Evolutionary conservation across 192 early-diverging fungal species (phyloP), one percentile per base, ranked within the genome.

Genomic region (Phycomyces nitens): DNA sequence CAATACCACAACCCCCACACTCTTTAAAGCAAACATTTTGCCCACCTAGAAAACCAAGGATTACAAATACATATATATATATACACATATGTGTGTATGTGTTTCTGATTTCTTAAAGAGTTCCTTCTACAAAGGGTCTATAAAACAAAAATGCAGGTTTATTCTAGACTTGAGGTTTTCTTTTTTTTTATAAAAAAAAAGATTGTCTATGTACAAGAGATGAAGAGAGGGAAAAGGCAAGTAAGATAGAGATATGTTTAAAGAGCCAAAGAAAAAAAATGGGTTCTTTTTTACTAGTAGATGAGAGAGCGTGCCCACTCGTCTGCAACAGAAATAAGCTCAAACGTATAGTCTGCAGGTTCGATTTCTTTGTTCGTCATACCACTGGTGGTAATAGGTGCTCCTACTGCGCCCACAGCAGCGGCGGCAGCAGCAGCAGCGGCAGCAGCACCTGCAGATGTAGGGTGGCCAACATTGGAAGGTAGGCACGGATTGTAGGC

Each of bases 291-390:
- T 53, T 18, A 34, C 29, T 57, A 69, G 38, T 62, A 69, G 18
- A 58, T 62, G 18, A 69, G 43, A 20, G 68, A 69, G 7, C 55
- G 21, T 12, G 60, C 71, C 71, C 71, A 73, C 57, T 73, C 66
- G 40, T 73, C 71, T 23, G 59, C 65, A 9, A 73, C 65, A 24
- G 71, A 73, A 26, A 73, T 73, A 9, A 73, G 55, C 40, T 73
- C 71, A 67, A 73, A 73, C 10, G 71, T 73, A 26, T 73, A 73
- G 42, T 73, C 65, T 14, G 60, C 71, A 23, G 71, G 71, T 12
- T 73, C 71, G 47, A 73, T 66, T 40, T 16, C 29, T 55, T 73
- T 73, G 34, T 54, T 54, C 21, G 57, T 21, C 18, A 55, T 38
- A 20, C 56, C 64, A 21, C 59, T 44, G 29, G 44, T 49, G 16